Conservation (phyloP, 441 rosid species). For the Euphorbia celastroides region DNA sequence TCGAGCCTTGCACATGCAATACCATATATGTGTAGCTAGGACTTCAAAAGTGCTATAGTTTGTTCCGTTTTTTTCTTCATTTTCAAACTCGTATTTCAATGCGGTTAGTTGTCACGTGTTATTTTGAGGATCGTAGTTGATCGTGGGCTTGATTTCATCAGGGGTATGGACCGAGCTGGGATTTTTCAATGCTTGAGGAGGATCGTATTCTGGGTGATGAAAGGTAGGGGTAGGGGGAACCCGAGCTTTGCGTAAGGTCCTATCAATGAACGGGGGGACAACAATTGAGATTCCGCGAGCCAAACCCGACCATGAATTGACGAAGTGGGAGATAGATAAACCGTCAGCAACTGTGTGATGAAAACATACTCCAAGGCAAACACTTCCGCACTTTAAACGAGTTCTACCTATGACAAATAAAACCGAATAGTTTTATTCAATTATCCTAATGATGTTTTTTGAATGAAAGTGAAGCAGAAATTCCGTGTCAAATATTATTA, state of each 20-base stretch:
- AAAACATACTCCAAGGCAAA: slow-evolving; percentile 9
- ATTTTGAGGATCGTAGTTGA: slow-evolving; percentile 4
- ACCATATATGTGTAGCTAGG: slow-evolving; percentile 17
- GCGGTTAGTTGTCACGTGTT: neutral
- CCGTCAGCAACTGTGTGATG: slow-evolving; percentile 16
- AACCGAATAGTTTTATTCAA: neutral
- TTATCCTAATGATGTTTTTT: no score
- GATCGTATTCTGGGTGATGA: slow-evolving; percentile 15
- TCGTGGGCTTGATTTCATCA: neutral
- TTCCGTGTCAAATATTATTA: no score
- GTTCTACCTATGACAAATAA: slow-evolving; percentile 5
- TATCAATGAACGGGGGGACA: neutral
- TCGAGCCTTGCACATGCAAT: slow-evolving; percentile 14
- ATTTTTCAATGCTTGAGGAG: neutral
- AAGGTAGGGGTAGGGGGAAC: neutral
- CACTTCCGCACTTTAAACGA: slow-evolving; percentile 13
- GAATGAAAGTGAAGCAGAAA: neutral
- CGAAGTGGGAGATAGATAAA: neutral
- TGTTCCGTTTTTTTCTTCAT: neutral
- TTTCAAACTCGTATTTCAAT: neutral
- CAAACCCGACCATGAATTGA: slow-evolving; percentile 14
- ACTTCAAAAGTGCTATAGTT: slow-evolving; percentile 8
- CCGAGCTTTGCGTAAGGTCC: neutral
- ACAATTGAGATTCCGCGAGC: slow-evolving; percentile 10
- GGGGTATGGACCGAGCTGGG: neutral